These are phyloP conservation scores for Parastagonospora nodorum DNA, from an alignment of 2,329 filamentous ascomycete genomes.

Conservation along the genomic window DNA sequence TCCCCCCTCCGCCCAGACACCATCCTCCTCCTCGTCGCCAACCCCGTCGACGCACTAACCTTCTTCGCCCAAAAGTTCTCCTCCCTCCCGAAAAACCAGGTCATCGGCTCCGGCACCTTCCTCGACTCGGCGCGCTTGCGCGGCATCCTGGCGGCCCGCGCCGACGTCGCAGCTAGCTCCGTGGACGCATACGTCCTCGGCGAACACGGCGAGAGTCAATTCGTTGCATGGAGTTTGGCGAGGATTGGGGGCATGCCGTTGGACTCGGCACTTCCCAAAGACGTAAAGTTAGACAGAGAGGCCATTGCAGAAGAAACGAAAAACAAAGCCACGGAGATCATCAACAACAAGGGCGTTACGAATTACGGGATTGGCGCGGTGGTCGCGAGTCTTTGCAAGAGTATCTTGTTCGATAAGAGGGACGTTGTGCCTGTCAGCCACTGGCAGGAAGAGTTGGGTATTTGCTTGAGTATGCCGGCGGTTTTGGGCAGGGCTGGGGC, in stretches of 20 bases:
- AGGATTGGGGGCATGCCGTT: conserved; percentile 17
- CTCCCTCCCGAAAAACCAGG: conserved; percentile 14
- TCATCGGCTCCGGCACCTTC: conserved; percentile 26
- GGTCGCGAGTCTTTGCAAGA: conserved; percentile 20
- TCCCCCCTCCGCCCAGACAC: conserved; percentile 20
- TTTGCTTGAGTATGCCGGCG: conserved; percentile 22
- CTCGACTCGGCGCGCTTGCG: conserved; percentile 25
- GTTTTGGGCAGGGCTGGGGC: conserved; percentile 20
- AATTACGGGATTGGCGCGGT: conserved; percentile 29
- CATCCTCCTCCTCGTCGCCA: conserved; percentile 24
- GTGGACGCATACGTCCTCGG: conserved; percentile 25
- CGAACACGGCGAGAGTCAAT: conserved; percentile 24
- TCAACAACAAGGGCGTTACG: conserved; percentile 24
- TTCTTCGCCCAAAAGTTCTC: conserved; percentile 24
- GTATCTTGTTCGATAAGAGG: conserved; percentile 17
- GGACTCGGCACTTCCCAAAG: background rate
- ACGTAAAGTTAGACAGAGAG: conserved; percentile 2
- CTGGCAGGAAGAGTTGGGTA: conserved; percentile 15
- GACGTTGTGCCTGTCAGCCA: conserved; percentile 17
- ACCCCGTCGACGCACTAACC: conserved; percentile 28
- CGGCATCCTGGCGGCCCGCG: conserved; percentile 14
- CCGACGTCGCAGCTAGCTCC: conserved; percentile 12
- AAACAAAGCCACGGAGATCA: conserved; percentile 20
- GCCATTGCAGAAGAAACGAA: conserved; percentile 17
- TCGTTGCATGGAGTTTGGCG: conserved; percentile 21